phyloP scores from a whole-genome alignment of 495 filamentous ascomycete genomes.

The Penicillium soppii region DNA sequence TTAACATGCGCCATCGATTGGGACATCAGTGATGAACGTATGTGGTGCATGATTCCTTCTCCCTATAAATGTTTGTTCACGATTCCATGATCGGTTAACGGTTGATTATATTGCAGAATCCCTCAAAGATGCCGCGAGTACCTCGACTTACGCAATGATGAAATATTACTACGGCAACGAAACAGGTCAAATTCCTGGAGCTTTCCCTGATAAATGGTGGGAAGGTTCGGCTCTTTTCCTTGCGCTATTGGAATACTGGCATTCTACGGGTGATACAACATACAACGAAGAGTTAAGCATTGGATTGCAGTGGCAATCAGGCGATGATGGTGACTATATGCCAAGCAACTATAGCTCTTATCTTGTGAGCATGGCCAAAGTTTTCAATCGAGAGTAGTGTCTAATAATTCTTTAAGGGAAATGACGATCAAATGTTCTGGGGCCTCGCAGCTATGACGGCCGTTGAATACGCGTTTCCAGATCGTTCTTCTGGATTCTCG shows the following conservation, averaged over 20 bases:
- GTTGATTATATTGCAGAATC: constrained; percentile 50
- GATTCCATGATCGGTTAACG: background rate
- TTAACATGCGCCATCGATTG: constrained; percentile 13
- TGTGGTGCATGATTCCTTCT: background rate
- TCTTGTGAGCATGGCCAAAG: constrained; percentile 19
- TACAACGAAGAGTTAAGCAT: constrained; percentile 52
- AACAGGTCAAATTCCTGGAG: constrained; percentile 59
- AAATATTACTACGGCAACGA: constrained; percentile 65
- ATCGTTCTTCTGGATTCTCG: constrained; percentile 51
- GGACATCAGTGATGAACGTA: constrained; percentile 22
- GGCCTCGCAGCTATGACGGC: constrained; percentile 55
- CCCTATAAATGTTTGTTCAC: too few relatives aligned
- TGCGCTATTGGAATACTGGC: constrained; percentile 52
- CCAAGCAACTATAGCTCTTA: constrained; percentile 40
- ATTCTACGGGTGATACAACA: constrained; percentile 54
- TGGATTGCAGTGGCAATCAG: constrained; percentile 50
- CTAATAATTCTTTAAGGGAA: constrained; percentile 35
- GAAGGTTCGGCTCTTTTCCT: constrained; percentile 66
- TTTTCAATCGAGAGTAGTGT: background rate
- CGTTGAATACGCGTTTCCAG: constrained; percentile 50
- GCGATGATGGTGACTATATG: constrained; percentile 50
- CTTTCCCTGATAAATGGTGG: constrained; percentile 69
- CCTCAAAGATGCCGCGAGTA: constrained; percentile 59
- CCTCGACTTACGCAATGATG: constrained; percentile 64
- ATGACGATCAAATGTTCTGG: constrained; percentile 62